A percentile compares a stretch with the other conserved stretches of the same genome.
Evolutionary conservation across 495 filamentous ascomycete species (phyloP).

Genomic region (Aspergillus carlsbadensis): DNA sequence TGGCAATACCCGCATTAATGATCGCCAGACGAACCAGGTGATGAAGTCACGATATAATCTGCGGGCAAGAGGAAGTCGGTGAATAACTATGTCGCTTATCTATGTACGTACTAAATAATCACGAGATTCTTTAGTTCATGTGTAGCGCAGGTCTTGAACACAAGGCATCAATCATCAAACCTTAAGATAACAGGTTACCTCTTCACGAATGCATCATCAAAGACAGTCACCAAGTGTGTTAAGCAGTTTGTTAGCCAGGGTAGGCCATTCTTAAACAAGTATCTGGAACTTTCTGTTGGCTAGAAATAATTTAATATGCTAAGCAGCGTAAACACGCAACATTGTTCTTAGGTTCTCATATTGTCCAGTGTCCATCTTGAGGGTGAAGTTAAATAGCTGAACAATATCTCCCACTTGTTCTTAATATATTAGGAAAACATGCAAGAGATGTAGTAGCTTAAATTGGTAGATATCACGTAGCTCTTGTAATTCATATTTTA

Average conservation of each 20-base stretch:
- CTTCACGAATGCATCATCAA: background rate
- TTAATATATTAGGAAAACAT: background rate
- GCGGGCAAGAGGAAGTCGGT: constrained; percentile 1
- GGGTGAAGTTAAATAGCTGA: background rate
- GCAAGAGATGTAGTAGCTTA: background rate
- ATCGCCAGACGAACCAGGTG: background rate
- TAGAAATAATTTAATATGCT: constrained; percentile 2
- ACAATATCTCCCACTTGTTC: background rate
- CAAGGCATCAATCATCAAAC: too few relatives aligned
- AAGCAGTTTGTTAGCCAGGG: constrained; percentile 1
- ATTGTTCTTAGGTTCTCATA: background rate
- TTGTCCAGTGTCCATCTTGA: background rate
- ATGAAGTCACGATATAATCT: constrained; percentile 1
- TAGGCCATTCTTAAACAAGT: background rate
- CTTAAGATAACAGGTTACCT: too few relatives aligned
- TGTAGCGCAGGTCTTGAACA: too few relatives aligned
- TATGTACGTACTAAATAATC: too few relatives aligned
- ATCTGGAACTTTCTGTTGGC: background rate
- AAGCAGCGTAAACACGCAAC: background rate
- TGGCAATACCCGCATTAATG: background rate
- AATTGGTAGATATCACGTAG: background rate
- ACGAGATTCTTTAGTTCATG: too few relatives aligned
- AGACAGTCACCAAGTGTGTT: background rate
- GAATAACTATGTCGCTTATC: background rate
- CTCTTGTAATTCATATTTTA: background rate